Evolutionary conservation across 495 filamentous ascomycete species (phyloP), one percentile per base, ranked within the genome.

Genomic region (Tuber microsphaerosporum): DNA sequence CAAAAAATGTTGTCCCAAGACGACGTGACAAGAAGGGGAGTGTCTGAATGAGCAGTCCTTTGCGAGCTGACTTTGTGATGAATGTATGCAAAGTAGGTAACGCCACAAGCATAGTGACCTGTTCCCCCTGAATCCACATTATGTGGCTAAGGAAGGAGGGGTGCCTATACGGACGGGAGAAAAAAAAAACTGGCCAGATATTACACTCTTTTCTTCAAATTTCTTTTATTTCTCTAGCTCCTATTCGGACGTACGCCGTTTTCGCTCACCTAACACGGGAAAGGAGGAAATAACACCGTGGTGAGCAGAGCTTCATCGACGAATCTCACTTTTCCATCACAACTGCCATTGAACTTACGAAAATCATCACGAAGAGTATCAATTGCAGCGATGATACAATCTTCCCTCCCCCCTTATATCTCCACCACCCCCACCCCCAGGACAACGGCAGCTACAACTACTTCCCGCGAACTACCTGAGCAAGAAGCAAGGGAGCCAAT

Each of bases 301-400:
- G 26, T 6, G n/a, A 65, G 12, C n/a, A 16, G 10, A 31, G 12
- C 56, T 65, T 31, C 0, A 17, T 31, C 26, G 17, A 31, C 26
- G 3, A 65, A 31, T 22, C 20, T n/a, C 20, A 26, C 12, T 31
- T 31, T 65, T 8, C 26, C 12, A 9, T 12, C 31, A 65, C n/a
- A 65, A 6, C 26, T 16, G 1, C 56, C 56, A 65, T 65, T 65
- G 56, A 17, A n/a, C 56, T 31, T 65, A 26, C n/a, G 22, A 26
- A 12, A 31, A 65, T 14, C n/a, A 31, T 31, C n/a, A 31, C 56
- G 7, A 65, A 31, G n/a, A 31, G 26, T n/a, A 16, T 65, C 56
- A 65, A 65, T 65, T 17, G n/a, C 56, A 65, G 14, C n/a, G 56
- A 65, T 65, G 56, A 56, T 56, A 56, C 48, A 56, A 56, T 22